A percentile compares a stretch with the other conserved stretches of the same genome.
Conservation (phyloP, 176 grass and related monocot species). For the Panicum miliaceum region DNA sequence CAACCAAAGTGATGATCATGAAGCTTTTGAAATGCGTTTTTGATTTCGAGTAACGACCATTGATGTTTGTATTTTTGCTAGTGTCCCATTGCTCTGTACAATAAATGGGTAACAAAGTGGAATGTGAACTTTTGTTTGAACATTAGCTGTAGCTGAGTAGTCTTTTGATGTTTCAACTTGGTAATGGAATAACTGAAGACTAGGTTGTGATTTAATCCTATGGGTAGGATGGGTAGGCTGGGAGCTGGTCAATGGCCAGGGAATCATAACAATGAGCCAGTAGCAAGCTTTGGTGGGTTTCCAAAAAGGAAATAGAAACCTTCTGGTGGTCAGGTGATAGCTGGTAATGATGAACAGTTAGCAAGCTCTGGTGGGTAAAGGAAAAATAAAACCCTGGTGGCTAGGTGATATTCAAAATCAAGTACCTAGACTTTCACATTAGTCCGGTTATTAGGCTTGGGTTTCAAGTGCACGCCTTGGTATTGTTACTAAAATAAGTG, state of each 20-base stretch:
- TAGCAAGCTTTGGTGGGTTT: background rate
- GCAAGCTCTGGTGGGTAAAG: background rate
- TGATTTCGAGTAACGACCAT: background rate
- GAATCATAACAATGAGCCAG: background rate
- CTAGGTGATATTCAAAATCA: conserved; percentile 5
- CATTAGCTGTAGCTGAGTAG: background rate
- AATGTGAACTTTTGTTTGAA: background rate
- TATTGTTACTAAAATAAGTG: background rate
- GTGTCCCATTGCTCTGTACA: background rate
- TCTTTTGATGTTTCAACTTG: conserved; percentile 26
- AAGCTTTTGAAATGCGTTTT: background rate
- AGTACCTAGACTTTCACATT: background rate
- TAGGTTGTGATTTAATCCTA: background rate
- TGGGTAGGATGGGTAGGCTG: background rate
- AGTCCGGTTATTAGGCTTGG: conserved; percentile 11
- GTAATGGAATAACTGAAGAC: conserved; percentile 13
- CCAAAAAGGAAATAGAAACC: background rate
- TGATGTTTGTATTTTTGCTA: background rate
- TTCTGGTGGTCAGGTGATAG: background rate
- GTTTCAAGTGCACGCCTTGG: background rate
- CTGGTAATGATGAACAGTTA: conserved; percentile 15
- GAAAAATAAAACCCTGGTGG: background rate
- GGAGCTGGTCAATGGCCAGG: background rate
- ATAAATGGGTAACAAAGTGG: background rate
- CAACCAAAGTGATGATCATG: background rate